Base-by-base conservation (phyloP, 805 yeast genomes). In the Hanseniaspora lindneri region DNA sequence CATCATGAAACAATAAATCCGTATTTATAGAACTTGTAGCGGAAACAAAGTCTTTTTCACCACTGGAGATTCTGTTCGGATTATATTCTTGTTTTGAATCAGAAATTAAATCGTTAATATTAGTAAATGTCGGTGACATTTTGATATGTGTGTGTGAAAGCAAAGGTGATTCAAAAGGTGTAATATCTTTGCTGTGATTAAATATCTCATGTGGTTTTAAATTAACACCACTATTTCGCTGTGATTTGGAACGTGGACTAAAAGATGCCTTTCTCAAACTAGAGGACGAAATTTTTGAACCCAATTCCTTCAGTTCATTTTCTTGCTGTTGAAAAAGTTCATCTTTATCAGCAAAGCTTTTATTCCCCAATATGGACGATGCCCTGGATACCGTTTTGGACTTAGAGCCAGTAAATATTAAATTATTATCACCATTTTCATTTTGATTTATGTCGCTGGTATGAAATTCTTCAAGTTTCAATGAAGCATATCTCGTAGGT, bases 281-380 rank as follows among this genome's bases (percentile, higher is more conserved):
- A 20, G 24, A 25, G 16, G 23, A 8, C n/a, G 48, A 44, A 11
- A 41, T 28, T 28, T 41, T 48, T 5, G 30, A 27, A 23, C 41
- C 33, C 28, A 48, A 29, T n/a, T 41, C 19, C 3, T 27, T 32
- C 20, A 48, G 17, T 37, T 48, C 51, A 14, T 36, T 16, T 23
- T 37, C 43, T 30, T 48, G 51, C 23, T 48, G 21, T 21, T 34
- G 32, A 24, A 48, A 42, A n/a, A 42, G 7, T 19, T 42, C 47
- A 42, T 48, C 51, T 19, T 42, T 43, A 17, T 39, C 21, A 16
- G 42, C 29, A 33, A 48, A 48, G 32, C 43, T 48, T 48, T 33
- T 25, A 27, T 37, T 39, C 10, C n/a, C 19, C 19, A 37, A 28
- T 9, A 42, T 10, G 11, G 43, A 29, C 2, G 41, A 30, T 24